These are phyloP conservation scores for Orbilia javanica DNA, from an alignment of 2,329 filamentous ascomycete species.

Conservation along the genomic window DNA sequence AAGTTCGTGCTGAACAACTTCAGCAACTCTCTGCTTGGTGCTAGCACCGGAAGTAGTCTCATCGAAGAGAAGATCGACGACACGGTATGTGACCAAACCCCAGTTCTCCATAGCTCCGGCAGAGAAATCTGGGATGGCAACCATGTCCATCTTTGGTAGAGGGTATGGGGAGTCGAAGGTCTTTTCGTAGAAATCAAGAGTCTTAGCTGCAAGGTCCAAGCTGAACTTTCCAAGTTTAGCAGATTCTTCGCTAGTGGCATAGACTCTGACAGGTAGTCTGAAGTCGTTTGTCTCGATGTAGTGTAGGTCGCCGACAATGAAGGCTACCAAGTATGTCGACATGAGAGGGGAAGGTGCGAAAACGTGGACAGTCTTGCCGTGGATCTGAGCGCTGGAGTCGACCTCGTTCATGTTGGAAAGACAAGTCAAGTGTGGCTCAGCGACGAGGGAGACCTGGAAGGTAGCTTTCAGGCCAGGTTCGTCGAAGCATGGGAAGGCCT, in stretches of 20 bases:
- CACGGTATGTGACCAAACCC: conserved; percentile 94
- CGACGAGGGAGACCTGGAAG: conserved; percentile 90
- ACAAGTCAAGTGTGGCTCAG: conserved; percentile 90
- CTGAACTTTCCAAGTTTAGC: conserved; percentile 92
- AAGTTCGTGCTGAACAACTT: conserved; percentile 95
- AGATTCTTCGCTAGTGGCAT: conserved; percentile 83
- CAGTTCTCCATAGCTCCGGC: conserved; percentile 99
- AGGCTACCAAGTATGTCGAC: conserved; percentile 95
- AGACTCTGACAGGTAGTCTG: conserved; percentile 92
- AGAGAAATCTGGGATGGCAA: conserved; percentile 94
- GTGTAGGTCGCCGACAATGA: conserved; percentile 93
- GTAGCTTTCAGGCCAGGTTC: conserved; percentile 93
- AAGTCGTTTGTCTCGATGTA: conserved; percentile 93
- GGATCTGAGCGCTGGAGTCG: conserved; percentile 75
- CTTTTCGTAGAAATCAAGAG: conserved; percentile 94
- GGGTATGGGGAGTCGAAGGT: conserved; percentile 89
- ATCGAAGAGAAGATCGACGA: conserved; percentile 89
- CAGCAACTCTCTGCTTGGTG: conserved; percentile 91
- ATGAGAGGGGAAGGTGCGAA: conserved; percentile 94
- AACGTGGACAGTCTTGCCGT: conserved; percentile 84
- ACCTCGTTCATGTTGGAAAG: conserved; percentile 89
- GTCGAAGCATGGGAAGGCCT: conserved; percentile 95
- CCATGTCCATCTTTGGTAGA: conserved; percentile 94
- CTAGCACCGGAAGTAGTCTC: conserved; percentile 90
- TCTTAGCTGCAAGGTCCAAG: conserved; percentile 87